Conservation (phyloP, 2,329 filamentous ascomycete species). For the Gaeumannomyces tritici region DNA sequence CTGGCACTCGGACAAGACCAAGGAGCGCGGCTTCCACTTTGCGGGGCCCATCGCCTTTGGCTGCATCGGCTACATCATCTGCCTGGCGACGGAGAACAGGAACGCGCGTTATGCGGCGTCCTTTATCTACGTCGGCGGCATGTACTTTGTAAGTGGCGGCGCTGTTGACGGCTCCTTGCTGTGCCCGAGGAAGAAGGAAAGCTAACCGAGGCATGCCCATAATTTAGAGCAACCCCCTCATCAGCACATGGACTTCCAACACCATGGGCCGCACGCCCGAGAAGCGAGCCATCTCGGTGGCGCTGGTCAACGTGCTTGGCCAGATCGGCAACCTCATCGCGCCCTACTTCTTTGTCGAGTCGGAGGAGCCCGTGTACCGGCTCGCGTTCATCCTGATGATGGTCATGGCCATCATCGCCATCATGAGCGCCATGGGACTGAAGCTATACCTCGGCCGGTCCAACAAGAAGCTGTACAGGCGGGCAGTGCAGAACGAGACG, state of each 20-base stretch:
- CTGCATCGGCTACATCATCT: neutral
- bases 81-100: neutral
- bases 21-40: constrained; percentile 1
- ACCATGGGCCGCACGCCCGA: constrained; percentile 1
- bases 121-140: constrained; percentile 1
- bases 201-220: neutral
- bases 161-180: neutral
- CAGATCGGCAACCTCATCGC: neutral
- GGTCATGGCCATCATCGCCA: neutral
- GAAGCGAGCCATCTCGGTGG: constrained; percentile 1
- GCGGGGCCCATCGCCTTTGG: neutral
- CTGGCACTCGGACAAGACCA: neutral
- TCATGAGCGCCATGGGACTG: neutral
- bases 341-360: constrained; percentile 1
- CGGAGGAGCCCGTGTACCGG: neutral
- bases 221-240: neutral
- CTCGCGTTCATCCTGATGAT: constrained; percentile 1
- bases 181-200: no score
- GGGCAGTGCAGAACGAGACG: neutral
- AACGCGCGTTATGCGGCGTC: neutral
- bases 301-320: neutral
- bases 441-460: neutral
- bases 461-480: neutral
- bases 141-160: neutral
- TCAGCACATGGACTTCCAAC: constrained; percentile 1